Base-by-base conservation (phyloP, 1,284 basidiomycete genomes). In the Ustilago trichophora region DNA sequence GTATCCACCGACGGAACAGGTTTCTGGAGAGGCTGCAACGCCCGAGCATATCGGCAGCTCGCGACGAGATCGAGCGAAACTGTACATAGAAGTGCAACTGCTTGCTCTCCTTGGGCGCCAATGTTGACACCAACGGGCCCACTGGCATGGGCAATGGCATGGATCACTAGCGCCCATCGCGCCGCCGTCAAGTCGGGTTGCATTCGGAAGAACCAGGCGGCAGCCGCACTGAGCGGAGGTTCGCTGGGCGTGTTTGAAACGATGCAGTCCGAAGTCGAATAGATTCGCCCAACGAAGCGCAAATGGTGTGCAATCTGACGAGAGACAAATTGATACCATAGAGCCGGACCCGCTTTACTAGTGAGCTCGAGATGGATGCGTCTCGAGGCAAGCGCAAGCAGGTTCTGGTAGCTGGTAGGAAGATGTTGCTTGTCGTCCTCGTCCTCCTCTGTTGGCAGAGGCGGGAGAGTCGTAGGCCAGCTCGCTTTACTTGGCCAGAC, bases 71-170 rank as follows among this genome's bases (percentile, higher is more conserved):
- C 43, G 22, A 29, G 22, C 22, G 43, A 31, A 22, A 45, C 25
- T 6, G 43, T n/a, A n/a, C 32, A 45, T 32, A 44, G 42, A 2
- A 44, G 42, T 19, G 27, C 31, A 6, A 34, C 22, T 26, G 18
- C 29, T 18, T 32, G 42, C 31, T 44, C 31, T 12, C 42, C 42
- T 44, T 44, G 42, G 16, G 43, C 43, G 11, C 42, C 42, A 13
- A 44, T 22, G 13, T 44, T 32, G 16, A 45, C 16, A n/a, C 33
- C 43, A 3, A 45, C 16, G 16, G 43, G 43, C 5, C 2, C n/a
- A 22, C 22, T 45, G 12, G 24, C 43, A 25, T 32, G 4, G 24
- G 35, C 22, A 38, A 38, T 38, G 21, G 36, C 36, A 5, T 38
- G 19, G 10, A 38, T 21, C 19, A 38, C 11, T 21, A 36, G n/a